A percentile compares a stretch with the other conserved stretches of the same genome.
Conservation (phyloP, 352 stramenopile genomes). For the Globisporangium paddicum region DNA sequence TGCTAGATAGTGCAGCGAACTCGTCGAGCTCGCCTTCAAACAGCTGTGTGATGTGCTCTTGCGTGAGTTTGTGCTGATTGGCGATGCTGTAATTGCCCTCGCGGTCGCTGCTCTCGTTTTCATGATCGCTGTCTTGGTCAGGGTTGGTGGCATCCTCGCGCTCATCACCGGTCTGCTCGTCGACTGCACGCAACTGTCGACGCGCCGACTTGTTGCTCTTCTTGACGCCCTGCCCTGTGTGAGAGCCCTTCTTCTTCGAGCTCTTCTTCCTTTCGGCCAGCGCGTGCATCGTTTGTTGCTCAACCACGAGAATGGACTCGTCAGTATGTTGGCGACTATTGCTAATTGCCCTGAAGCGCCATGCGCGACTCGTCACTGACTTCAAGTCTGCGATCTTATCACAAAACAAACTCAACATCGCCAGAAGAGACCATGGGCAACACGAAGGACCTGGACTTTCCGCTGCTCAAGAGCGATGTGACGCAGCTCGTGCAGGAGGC, state of each 20-base stretch:
- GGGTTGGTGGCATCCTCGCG: background rate
- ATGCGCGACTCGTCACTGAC: background rate
- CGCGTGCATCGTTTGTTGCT: background rate
- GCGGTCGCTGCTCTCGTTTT: background rate
- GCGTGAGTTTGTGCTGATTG: background rate
- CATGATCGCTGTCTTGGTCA: background rate
- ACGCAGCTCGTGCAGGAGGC: slow-evolving; percentile 70
- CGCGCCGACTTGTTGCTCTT: background rate
- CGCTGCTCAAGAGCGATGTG: slow-evolving; percentile 67
- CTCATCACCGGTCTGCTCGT: background rate
- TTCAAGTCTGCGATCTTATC: background rate
- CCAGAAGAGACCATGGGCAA: slow-evolving; percentile 17
- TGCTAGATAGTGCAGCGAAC: slow-evolving; percentile 1
- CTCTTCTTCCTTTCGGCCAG: background rate
- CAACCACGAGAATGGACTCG: no score
- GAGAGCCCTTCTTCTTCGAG: background rate
- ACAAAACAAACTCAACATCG: background rate
- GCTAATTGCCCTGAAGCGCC: background rate
- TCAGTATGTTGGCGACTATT: background rate
- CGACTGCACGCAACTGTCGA: background rate
- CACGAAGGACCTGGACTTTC: slow-evolving; percentile 64
- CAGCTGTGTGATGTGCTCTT: slow-evolving; percentile 13
- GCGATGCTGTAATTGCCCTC: background rate
- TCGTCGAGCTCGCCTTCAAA: slow-evolving; percentile 14
- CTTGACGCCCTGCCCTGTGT: background rate